Percentiles rank a stretch among this genome's conserved stretches.
These are phyloP conservation scores for Hanseniaspora clermontiae DNA, from an alignment of 805 yeast species.

Conservation along the genomic window DNA sequence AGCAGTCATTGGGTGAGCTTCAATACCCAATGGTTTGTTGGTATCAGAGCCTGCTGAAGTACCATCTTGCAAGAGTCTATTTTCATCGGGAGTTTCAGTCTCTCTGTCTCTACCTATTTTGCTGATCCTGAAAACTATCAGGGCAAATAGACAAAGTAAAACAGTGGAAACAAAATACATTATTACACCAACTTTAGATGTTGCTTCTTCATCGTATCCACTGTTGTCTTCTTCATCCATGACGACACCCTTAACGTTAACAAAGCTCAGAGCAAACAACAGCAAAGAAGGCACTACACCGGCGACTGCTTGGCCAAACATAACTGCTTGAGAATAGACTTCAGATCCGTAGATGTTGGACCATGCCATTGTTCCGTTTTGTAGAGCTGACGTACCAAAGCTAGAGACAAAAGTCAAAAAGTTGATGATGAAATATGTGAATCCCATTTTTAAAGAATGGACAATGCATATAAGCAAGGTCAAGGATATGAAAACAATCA, in stretches of 20 bases:
- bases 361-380: constrained; percentile 81
- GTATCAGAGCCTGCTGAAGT: constrained; percentile 4
- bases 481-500: constrained; percentile 44
- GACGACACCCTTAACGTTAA: background rate
- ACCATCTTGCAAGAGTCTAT: background rate
- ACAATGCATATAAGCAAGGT: constrained; percentile 33
- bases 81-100: background rate
- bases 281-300: constrained; percentile 77
- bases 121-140: constrained; percentile 20
- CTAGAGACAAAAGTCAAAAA: constrained; percentile 51
- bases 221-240: constrained; percentile 17
- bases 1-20: background rate
- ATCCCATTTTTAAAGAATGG: constrained; percentile 17
- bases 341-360: constrained; percentile 64
- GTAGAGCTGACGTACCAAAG: constrained; percentile 68
- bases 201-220: constrained; percentile 19
- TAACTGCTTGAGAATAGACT: constrained; percentile 66
- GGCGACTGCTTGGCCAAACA: constrained; percentile 91
- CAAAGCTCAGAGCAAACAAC: constrained; percentile 37
- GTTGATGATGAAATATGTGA: constrained; percentile 42
- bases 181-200: constrained; percentile 20
- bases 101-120: constrained; percentile 17
- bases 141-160: constrained; percentile 21
- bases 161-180: constrained; percentile 31
- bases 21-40: background rate